phyloP scores from a whole-genome alignment of 129 eudicot species.

The Lactuca saligna region DNA sequence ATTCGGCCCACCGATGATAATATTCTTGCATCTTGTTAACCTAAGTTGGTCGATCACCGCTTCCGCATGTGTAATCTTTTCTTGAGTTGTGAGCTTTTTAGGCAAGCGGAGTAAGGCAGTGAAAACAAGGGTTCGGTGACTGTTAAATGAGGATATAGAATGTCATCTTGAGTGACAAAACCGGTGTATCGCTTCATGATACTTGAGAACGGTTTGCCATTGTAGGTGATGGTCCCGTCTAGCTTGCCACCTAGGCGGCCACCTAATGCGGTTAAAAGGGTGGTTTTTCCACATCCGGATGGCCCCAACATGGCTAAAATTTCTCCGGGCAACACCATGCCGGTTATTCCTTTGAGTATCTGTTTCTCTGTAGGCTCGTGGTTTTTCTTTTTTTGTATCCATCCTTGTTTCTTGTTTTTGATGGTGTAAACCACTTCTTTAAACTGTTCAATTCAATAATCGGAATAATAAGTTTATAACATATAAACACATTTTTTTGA shows the following conservation, averaged over 20 bases:
- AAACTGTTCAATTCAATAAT: slow-evolving; percentile 43
- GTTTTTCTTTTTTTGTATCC: slow-evolving; percentile 19
- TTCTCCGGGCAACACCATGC: slow-evolving; percentile 72
- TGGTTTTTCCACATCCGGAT: slow-evolving; percentile 84
- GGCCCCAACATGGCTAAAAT: slow-evolving; percentile 82
- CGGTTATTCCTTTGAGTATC: slow-evolving; percentile 61
- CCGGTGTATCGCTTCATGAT: slow-evolving; percentile 65
- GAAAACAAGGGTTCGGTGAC: slow-evolving; percentile 76
- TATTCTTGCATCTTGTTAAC: slow-evolving; percentile 57
- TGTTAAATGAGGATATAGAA: slow-evolving; percentile 65
- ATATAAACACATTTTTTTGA: too few relatives aligned
- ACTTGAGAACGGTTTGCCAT: slow-evolving; percentile 54
- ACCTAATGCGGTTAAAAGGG: slow-evolving; percentile 62
- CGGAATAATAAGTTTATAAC: neutral
- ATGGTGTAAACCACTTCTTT: slow-evolving; percentile 64
- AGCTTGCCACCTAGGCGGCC: slow-evolving; percentile 69
- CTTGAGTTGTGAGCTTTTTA: slow-evolving; percentile 30
- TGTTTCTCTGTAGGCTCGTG: slow-evolving; percentile 31
- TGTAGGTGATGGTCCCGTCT: slow-evolving; percentile 55
- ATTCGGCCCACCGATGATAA: slow-evolving; percentile 53
- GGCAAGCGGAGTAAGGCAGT: slow-evolving; percentile 78
- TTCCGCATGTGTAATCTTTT: slow-evolving; percentile 55
- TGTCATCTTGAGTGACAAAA: slow-evolving; percentile 80
- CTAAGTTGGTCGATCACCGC: slow-evolving; percentile 59
- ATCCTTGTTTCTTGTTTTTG: slow-evolving; percentile 30